A percentile compares a stretch with the other conserved stretches of the same genome.
These are phyloP conservation scores for Pyronema domesticum DNA, from an alignment of 495 filamentous ascomycete genomes.

Conservation along the genomic window DNA sequence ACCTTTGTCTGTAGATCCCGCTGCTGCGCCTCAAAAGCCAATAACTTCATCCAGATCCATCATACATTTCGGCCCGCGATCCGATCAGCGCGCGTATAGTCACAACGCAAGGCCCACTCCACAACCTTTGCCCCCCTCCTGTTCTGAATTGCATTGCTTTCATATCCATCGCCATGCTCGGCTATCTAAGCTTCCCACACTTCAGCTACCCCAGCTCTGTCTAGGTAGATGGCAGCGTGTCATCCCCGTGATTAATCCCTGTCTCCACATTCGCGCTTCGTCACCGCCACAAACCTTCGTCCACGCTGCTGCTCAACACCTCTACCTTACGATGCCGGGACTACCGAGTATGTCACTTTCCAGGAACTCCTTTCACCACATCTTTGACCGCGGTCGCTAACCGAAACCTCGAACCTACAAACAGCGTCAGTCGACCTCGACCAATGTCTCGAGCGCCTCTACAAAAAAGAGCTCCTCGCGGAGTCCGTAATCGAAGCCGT, in stretches of 20 bases:
- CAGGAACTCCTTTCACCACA: not conserved
- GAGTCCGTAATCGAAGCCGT: conserved; percentile 98
- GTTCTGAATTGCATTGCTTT: no score
- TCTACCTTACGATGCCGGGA: conserved; percentile 52
- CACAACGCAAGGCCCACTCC: no score
- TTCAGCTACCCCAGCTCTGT: no score
- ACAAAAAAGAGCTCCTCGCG: conserved; percentile 87
- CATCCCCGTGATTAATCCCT: not conserved
- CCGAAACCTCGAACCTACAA: conserved; percentile 1
- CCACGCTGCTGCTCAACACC: conserved; percentile 1
- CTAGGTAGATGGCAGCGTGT: no score
- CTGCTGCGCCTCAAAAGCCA: no score
- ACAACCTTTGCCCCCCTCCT: no score
- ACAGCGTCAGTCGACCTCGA: conserved; percentile 91
- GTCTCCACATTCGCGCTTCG: conserved; percentile 6
- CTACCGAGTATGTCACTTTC: conserved; percentile 50
- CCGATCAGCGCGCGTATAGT: no score
- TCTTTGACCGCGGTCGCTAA: conserved; percentile 2
- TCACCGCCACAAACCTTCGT: conserved; percentile 1
- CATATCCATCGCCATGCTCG: no score
- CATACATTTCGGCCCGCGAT: no score
- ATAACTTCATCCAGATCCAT: no score
- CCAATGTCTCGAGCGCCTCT: conserved; percentile 88
- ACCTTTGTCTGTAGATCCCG: no score
- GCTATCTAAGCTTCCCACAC: no score